A percentile compares a stretch with the other conserved stretches of the same genome.
Evolutionary conservation across 441 rosid genomes (phyloP).

Genomic region (Manihot esculenta): DNA sequence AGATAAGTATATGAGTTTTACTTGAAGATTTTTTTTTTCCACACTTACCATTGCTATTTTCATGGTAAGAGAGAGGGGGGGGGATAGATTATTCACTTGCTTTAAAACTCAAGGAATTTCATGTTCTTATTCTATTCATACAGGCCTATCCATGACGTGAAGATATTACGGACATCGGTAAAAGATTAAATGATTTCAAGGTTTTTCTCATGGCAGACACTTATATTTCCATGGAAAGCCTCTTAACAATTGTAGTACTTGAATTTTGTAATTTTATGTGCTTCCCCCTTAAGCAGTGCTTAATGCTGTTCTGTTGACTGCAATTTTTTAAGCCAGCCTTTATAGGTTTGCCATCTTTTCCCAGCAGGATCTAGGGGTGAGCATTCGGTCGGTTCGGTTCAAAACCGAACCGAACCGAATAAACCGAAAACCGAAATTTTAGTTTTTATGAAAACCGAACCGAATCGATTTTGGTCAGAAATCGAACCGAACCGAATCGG

Average conservation of each 20-base stretch:
- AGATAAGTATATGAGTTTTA: background rate
- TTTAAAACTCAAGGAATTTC: background rate
- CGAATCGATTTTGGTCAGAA: too few species aligned
- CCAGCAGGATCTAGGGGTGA: too few species aligned
- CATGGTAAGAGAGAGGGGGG: background rate
- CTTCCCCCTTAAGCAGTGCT: background rate
- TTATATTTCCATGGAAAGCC: background rate
- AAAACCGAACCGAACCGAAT: too few species aligned
- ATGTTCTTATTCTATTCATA: background rate
- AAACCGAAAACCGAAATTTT: too few species aligned
- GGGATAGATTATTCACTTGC: background rate
- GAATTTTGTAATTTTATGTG: background rate
- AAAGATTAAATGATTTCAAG: slow-evolving; percentile 43
- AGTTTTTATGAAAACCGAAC: too few species aligned
- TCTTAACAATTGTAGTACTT: slow-evolving; percentile 7
- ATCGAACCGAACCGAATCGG: too few species aligned
- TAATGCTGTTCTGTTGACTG: too few species aligned
- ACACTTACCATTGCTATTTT: background rate
- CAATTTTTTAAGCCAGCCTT: too few species aligned
- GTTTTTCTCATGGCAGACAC: background rate
- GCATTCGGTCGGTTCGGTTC: too few species aligned
- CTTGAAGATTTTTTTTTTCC: background rate
- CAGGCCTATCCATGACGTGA: slow-evolving; percentile 96
- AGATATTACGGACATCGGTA: slow-evolving; percentile 78
- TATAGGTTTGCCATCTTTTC: too few species aligned